phyloP scores from a whole-genome alignment of 805 yeast species.

The Suhomyces faveliae region DNA sequence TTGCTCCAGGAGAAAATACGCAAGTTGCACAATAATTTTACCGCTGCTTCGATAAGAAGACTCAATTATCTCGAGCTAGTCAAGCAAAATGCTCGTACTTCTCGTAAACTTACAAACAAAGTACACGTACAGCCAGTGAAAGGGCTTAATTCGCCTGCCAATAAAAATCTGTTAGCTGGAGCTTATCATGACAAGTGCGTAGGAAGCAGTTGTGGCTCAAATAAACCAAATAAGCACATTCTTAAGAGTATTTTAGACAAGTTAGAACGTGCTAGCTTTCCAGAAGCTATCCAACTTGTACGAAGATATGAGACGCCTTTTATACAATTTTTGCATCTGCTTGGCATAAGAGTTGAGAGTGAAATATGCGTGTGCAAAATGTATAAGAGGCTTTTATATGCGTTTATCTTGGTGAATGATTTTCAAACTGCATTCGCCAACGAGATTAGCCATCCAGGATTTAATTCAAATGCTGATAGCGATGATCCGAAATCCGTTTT shows the following conservation, averaged over 20 bases:
- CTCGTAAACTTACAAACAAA: background rate
- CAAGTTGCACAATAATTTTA: background rate
- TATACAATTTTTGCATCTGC: background rate
- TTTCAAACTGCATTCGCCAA: conserved; percentile 8
- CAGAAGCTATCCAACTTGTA: background rate
- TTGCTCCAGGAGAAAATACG: conserved; percentile 1
- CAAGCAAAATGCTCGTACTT: conserved; percentile 2
- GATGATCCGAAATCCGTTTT: conserved; percentile 6
- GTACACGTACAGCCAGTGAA: background rate
- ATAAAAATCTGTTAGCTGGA: background rate
- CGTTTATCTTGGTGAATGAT: conserved; percentile 21
- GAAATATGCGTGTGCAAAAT: background rate
- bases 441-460: conserved; percentile 23
- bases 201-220: background rate
- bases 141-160: background rate
- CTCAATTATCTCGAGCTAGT: conserved; percentile 4
- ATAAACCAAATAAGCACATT: background rate
- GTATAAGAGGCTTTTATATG: conserved; percentile 12
- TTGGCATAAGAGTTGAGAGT: background rate
- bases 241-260: background rate
- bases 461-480: conserved; percentile 17
- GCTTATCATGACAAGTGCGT: background rate
- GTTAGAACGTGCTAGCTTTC: background rate
- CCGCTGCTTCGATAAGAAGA: conserved; percentile 4
- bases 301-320: background rate